A percentile compares a stretch with the other conserved stretches of the same genome.
Evolutionary conservation across 805 yeast genomes (phyloP).

Genomic region (Ogataea chonburiensis): DNA sequence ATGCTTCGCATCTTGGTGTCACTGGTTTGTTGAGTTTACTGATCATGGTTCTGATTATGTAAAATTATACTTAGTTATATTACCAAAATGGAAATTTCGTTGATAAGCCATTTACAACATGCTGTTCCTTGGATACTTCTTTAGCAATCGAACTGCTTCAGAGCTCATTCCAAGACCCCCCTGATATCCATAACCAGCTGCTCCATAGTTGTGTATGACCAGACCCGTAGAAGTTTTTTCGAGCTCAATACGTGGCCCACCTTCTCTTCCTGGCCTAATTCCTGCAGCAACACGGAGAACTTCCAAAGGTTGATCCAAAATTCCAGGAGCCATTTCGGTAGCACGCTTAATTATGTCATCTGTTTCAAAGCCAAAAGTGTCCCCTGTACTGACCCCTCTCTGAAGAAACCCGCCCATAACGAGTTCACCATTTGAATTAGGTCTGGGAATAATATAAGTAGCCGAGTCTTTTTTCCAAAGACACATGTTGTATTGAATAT

Average conservation of each 20-base stretch:
- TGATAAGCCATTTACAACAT: too few species aligned
- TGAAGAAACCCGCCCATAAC: constrained; percentile 75
- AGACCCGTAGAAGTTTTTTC: too few species aligned
- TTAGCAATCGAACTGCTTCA: constrained; percentile 41
- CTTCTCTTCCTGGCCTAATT: constrained; percentile 68
- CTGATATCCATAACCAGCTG: constrained; percentile 63
- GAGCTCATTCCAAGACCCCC: constrained; percentile 61
- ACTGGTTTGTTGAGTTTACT: not conserved
- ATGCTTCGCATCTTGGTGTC: not conserved
- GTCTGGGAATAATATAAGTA: constrained; percentile 71
- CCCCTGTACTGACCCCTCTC: constrained; percentile 56
- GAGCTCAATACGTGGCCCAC: constrained; percentile 68
- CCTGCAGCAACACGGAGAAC: constrained; percentile 68
- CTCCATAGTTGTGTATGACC: constrained; percentile 73
- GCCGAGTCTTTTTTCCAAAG: constrained; percentile 58
- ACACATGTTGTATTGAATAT: constrained; percentile 53
- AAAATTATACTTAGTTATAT: too few species aligned
- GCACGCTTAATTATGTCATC: constrained; percentile 54
- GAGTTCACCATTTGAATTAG: constrained; percentile 60
- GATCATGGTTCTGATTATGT: not conserved
- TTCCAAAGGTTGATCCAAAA: constrained; percentile 44
- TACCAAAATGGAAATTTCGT: too few species aligned
- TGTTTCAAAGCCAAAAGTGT: constrained; percentile 54
- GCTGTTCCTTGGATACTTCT: constrained; percentile 11
- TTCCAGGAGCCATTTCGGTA: constrained; percentile 46